These are phyloP conservation scores for Epichloe baconii DNA, from an alignment of 2,329 filamentous ascomycete genomes.

Conservation along the genomic window DNA sequence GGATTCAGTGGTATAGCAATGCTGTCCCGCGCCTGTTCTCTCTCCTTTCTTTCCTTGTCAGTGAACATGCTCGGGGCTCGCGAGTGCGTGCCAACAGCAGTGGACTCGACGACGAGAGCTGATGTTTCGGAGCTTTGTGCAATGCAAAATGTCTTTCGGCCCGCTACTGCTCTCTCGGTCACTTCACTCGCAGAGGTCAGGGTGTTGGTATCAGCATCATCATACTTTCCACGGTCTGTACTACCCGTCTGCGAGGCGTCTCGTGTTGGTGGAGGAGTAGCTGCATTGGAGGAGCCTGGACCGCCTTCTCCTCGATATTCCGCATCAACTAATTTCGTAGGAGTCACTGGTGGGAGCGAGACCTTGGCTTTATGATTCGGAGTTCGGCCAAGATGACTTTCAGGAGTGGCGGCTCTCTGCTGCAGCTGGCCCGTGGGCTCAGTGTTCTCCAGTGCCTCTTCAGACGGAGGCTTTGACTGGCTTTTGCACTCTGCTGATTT, in stretches of 20 bases:
- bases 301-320: neutral
- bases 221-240: neutral
- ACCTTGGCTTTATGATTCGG: conserved; percentile 10
- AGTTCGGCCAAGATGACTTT: conserved; percentile 3
- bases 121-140: neutral
- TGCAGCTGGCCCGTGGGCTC: neutral
- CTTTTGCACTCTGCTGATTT: conserved; percentile 4
- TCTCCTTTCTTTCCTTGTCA: conserved; percentile 17
- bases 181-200: neutral
- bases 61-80: conserved; percentile 15
- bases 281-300: neutral
- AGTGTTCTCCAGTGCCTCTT: conserved; percentile 12
- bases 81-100: neutral
- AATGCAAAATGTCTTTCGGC: neutral
- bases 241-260: neutral
- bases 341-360: conserved; percentile 8
- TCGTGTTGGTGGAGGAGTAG: neutral
- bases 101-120: neutral
- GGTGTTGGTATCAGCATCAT: neutral
- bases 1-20: conserved; percentile 21
- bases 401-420: conserved; percentile 1
- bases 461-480: conserved; percentile 18
- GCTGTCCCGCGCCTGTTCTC: conserved; percentile 20
- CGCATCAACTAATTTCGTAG: neutral
- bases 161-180: neutral